phyloP scores from a whole-genome alignment of 768 basidiomycete species.

The Termitomyces sp. region DNA sequence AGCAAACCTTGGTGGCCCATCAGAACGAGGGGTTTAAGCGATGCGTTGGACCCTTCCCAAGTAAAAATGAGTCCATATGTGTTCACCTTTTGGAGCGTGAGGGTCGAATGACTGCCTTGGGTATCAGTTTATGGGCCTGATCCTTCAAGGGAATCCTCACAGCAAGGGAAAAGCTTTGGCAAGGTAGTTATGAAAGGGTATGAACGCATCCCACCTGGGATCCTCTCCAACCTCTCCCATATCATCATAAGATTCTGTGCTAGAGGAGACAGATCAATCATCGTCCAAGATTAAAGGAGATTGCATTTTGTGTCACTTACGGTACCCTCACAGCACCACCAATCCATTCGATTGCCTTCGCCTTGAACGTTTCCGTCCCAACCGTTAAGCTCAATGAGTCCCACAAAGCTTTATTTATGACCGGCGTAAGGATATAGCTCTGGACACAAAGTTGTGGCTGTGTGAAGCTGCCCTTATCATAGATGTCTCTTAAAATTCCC shows the following conservation, averaged over 20 bases:
- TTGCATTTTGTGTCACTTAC: slow-evolving; percentile 20
- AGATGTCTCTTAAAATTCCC: not conserved
- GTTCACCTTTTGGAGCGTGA: slow-evolving; percentile 67
- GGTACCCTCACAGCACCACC: slow-evolving; percentile 43
- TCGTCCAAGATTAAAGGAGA: not conserved
- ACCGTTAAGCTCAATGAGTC: slow-evolving; percentile 24
- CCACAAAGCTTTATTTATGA: slow-evolving; percentile 35
- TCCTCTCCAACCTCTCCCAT: slow-evolving; percentile 44
- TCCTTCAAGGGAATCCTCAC: slow-evolving; percentile 28
- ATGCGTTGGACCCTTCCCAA: slow-evolving; percentile 60
- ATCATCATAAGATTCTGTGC: slow-evolving; percentile 50
- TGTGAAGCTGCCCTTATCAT: not conserved
- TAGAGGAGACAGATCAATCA: slow-evolving; percentile 11
- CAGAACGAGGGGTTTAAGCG: slow-evolving; percentile 65
- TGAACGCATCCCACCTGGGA: slow-evolving; percentile 51
- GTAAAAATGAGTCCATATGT: slow-evolving; percentile 71
- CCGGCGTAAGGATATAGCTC: slow-evolving; percentile 32
- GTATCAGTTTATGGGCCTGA: not conserved
- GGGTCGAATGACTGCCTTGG: slow-evolving; percentile 43
- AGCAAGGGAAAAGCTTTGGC: slow-evolving; percentile 51
- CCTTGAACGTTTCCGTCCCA: slow-evolving; percentile 32
- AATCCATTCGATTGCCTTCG: slow-evolving; percentile 39
- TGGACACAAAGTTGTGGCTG: slow-evolving; percentile 27
- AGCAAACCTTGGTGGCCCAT: slow-evolving; percentile 60
- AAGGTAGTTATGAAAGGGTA: slow-evolving; percentile 52